Percentiles rank a stretch among this genome's conserved stretches.
These are phyloP conservation scores for Syncephalis fuscata DNA, from an alignment of 371 early-diverging fungal species.

Conservation along the genomic window DNA sequence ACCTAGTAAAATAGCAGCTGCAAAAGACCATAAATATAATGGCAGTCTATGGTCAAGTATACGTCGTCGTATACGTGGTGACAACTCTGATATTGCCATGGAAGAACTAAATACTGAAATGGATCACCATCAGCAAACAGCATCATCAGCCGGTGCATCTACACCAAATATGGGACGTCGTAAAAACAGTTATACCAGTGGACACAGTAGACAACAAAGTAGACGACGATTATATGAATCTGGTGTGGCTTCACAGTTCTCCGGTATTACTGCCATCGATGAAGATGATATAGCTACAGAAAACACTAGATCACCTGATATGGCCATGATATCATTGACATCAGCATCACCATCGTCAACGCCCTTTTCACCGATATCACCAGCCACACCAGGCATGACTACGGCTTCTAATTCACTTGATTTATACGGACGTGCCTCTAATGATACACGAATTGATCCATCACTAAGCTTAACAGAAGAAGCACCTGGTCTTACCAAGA, in stretches of 20 bases:
- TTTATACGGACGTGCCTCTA: conserved; percentile 1
- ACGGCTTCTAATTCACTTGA: background rate
- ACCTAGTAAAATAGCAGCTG: no score
- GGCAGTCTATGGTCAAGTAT: no score
- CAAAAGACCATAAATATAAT: no score
- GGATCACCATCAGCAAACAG: background rate
- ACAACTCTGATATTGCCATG: no score
- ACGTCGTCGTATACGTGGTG: no score
- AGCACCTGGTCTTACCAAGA: conserved; percentile 13
- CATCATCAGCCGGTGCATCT: background rate
- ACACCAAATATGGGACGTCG: background rate
- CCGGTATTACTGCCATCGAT: conserved; percentile 6
- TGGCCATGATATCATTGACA: no score
- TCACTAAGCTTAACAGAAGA: conserved; percentile 12
- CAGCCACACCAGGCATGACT: no score
- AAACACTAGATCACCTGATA: no score
- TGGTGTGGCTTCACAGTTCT: conserved; percentile 5
- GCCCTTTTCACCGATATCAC: no score
- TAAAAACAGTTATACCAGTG: conserved; percentile 10
- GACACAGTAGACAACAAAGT: conserved; percentile 12
- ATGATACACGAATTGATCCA: conserved; percentile 6
- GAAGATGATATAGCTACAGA: background rate
- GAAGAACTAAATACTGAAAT: no score
- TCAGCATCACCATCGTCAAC: no score
- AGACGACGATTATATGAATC: conserved; percentile 12